These are phyloP conservation scores for Uronychia binucleata DNA, from an alignment of 73 alveolate genomes.

Conservation along the genomic window DNA sequence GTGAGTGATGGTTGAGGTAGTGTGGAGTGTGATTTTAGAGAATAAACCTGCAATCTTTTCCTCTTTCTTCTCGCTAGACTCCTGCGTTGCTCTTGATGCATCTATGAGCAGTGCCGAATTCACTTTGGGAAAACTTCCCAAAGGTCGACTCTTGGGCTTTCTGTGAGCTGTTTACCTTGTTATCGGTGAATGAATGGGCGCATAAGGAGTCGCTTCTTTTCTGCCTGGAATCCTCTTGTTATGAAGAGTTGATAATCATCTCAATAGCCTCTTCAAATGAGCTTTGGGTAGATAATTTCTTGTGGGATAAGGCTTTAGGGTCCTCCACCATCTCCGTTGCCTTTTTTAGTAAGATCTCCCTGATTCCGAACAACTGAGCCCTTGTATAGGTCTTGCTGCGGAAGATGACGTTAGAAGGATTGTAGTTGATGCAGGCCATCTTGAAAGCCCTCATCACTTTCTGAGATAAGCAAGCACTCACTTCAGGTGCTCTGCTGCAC, in stretches of 20 bases:
- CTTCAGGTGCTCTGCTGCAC: background rate
- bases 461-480: background rate
- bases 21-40: background rate
- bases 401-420: background rate
- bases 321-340: background rate
- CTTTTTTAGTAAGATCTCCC: background rate
- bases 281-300: background rate
- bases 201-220: too few relatives aligned
- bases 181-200: too few relatives aligned
- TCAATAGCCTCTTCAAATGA: background rate
- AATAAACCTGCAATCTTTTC: background rate
- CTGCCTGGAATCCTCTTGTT: background rate
- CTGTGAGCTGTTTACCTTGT: background rate
- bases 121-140: background rate
- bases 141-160: background rate
- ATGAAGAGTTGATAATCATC: background rate
- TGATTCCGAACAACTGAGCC: background rate
- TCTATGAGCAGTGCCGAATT: background rate
- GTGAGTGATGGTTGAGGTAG: background rate
- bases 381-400: background rate
- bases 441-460: background rate
- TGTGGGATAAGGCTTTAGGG: background rate
- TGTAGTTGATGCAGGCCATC: conserved; percentile 1
- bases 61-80: background rate
- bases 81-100: background rate